Evolutionary conservation across 257 asterid species (phyloP), one percentile per base, ranked within the genome.

Genomic region (Salvia rosmarinus): DNA sequence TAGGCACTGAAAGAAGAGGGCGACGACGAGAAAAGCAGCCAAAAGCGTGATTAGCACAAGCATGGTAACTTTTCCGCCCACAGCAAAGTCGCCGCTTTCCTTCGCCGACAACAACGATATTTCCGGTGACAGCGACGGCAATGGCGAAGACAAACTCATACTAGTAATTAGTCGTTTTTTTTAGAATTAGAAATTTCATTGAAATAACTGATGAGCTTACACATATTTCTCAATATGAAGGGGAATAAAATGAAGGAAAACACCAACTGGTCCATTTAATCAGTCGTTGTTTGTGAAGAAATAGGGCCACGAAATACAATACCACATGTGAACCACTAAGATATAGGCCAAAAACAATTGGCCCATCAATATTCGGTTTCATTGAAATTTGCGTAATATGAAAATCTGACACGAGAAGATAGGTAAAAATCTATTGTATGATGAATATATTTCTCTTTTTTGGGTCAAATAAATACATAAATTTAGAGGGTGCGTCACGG

Each of bases 51-150:
- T 68, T 10, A 71, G 49, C 9, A 80, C 81, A 8, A 80, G 4
- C 81, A 80, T 76, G 1, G 77, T 76, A 9, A 68, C 46, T 43
- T 72, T 80, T 3, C 84, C 84, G 19, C 57, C 40, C 20, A 37
- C 23, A 0, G 81, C 84, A 21, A 71, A 80, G 39, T 72, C 78
- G 67, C 61, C 25, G 16, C 71, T 67, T 20, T 75, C 81, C 39
- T 75, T 72, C 17, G 43, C 40, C 59, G 70, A 58, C 9, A 42
- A 37, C 58, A 47, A 11, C 0, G 58, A 4, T 11, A 37, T 35
- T 5, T 75, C 69, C 16, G 83, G 76, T 42, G 81, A 72, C 12
- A 78, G 80, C 65, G 78, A 72, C 12, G 80, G 80, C 68, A 77
- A 64, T 44, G 32, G 0, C 46, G 14, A 3, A 3, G 60, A 21